A percentile compares a stretch with the other conserved stretches of the same genome.
Evolutionary conservation across 176 grass and related monocot genomes (phyloP).

Genomic region (Avena atlantica): DNA sequence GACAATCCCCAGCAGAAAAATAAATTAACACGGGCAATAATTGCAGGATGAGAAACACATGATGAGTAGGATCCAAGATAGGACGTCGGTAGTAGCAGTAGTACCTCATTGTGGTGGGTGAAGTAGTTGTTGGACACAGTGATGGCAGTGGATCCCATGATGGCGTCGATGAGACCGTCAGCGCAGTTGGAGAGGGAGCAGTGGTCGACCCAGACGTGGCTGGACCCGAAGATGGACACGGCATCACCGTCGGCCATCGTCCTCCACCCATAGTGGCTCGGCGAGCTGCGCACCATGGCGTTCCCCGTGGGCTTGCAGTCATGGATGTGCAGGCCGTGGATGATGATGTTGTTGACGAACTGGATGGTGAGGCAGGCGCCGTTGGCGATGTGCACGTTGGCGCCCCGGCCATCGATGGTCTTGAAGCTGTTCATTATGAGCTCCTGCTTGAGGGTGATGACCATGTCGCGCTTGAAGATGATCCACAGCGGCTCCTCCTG

Average conservation of each 20-base stretch:
- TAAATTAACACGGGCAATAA: constrained; percentile 14
- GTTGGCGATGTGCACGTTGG: constrained; percentile 81
- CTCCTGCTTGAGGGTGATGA: constrained; percentile 80
- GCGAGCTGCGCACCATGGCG: constrained; percentile 91
- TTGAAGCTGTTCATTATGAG: constrained; percentile 97
- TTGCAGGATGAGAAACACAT: constrained; percentile 27
- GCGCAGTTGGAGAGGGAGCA: constrained; percentile 87
- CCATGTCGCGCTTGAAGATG: constrained; percentile 92
- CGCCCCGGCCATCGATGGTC: constrained; percentile 81
- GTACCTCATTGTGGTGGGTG: constrained; percentile 91
- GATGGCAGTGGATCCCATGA: constrained; percentile 93
- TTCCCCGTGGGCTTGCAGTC: constrained; percentile 88
- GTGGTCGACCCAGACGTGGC: constrained; percentile 90
- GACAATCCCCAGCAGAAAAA: background rate
- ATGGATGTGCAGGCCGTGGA: constrained; percentile 85
- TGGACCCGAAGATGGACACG: constrained; percentile 80
- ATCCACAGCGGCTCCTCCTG: constrained; percentile 90
- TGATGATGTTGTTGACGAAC: constrained; percentile 78
- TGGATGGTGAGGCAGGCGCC: constrained; percentile 89
- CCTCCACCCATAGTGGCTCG: constrained; percentile 79
- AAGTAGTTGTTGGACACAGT: constrained; percentile 87
- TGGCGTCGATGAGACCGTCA: constrained; percentile 81
- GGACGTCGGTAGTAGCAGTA: background rate
- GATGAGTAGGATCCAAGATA: constrained; percentile 25
- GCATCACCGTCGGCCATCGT: constrained; percentile 84